Conservation (phyloP, 78 protist species). For the Paratrimastix pyriformis region DNA sequence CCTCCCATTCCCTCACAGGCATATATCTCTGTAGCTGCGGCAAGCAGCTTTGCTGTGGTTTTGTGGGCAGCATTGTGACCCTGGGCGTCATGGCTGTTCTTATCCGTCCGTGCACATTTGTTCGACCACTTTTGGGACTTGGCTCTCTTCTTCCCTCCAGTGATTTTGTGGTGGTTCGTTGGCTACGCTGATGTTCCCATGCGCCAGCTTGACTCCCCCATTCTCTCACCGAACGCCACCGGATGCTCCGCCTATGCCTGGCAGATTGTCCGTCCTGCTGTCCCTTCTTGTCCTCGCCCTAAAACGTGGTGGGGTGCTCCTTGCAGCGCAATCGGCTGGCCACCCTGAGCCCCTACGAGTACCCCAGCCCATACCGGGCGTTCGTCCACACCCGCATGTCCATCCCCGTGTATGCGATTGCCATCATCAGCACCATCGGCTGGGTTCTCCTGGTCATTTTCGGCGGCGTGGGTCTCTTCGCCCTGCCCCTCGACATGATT, state of each 20-base stretch:
- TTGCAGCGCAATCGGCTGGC: not conserved
- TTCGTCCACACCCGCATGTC: not conserved
- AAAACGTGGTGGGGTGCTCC: not conserved
- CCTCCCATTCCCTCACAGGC: not conserved
- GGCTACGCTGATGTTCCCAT: not conserved
- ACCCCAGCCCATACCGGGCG: not conserved
- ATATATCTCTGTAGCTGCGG: not conserved
- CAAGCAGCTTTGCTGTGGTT: not conserved
- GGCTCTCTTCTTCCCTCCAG: too few species aligned
- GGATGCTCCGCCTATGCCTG: not conserved
- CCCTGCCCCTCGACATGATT: not conserved
- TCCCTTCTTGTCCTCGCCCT: not conserved
- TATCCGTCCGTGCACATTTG: not conserved
- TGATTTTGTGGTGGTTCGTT: not conserved
- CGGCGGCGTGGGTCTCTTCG: not conserved
- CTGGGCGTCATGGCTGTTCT: not conserved
- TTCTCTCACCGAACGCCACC: not conserved
- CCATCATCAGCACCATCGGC: not conserved
- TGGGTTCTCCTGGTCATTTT: slow-evolving; percentile 2
- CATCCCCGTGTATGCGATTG: not conserved
- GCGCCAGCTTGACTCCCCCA: too few species aligned
- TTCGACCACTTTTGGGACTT: too few species aligned
- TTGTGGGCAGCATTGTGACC: not conserved
- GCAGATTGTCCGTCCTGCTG: not conserved
- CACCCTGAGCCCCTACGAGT: not conserved